Base-by-base conservation (phyloP, 1,284 basidiomycete species). In the Apiotrichum veenhuisii region DNA sequence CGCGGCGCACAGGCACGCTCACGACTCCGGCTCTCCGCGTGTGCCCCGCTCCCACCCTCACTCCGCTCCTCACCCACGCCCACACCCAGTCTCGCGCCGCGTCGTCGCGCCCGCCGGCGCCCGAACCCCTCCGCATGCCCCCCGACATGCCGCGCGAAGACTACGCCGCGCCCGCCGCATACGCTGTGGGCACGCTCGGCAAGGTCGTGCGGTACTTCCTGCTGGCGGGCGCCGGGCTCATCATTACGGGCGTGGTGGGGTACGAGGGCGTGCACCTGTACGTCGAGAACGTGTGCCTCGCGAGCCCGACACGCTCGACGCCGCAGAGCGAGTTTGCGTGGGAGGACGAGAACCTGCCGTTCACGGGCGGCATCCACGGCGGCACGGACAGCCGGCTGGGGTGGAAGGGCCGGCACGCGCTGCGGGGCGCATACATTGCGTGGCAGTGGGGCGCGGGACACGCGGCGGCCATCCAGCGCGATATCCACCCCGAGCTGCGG, bases 341-440 rank as follows among this genome's bases (percentile, higher is more conserved):
- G 90, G 81, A 85, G 65, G 70, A 80, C 12, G 87, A 89, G 58
- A 80, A 80, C 36, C 85, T 85, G 57, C 79, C 80, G 43, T 91
- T 89, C 89, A 82, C 87, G 2, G 87, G 87, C n/a, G 84, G 86
- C 42, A 50, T 66, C 9, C 69, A 59, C 22, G 87, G 87, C 10
- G 90, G 89, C 40, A 91, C 89, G 17, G 87, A 90, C 70, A 80
- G 85, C 7, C 80, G 78, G 11, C 79, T 92, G 2, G 87, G 88
- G 1, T 81, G 83, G 67, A 80, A 79, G 68, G 87, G 81, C 18
- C 79, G 87, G 26, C 84, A 87, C 71, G 82, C 83, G 20, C 77
- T 89, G 0, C 83, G 89, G 38, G 82, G 82, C 30, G 87, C 89
- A 14, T 91, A 88, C 88, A 85, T 87, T 74, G 83, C 84, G 5